A percentile compares a stretch with the other conserved stretches of the same genome.
These are phyloP conservation scores for Paracoccidioides brasiliensis DNA, from an alignment of 2,329 filamentous ascomycete genomes.

Conservation along the genomic window DNA sequence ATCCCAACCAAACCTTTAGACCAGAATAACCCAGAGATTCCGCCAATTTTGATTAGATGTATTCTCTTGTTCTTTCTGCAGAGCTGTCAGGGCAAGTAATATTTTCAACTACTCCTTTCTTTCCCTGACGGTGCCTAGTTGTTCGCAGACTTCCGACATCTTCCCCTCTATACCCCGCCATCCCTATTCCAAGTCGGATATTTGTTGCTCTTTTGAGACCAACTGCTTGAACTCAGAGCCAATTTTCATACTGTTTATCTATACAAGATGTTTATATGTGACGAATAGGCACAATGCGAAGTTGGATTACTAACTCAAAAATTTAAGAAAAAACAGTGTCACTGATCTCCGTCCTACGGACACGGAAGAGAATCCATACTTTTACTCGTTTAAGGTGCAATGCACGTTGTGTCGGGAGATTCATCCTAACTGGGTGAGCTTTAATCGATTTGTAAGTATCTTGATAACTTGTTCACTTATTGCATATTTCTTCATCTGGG, in stretches of 20 bases:
- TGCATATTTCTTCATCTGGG: background rate
- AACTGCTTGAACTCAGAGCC: background rate
- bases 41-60: conserved; percentile 6
- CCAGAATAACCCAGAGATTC: too few species aligned
- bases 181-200: background rate
- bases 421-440: conserved; percentile 72
- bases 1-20: background rate
- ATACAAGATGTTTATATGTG: background rate
- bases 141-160: background rate
- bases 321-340: conserved; percentile 45
- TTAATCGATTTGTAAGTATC: conserved; percentile 66
- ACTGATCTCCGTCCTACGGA: conserved; percentile 80
- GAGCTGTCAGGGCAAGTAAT: conserved; percentile 7
- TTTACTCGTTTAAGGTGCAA: conserved; percentile 95
- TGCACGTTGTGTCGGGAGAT: conserved; percentile 94
- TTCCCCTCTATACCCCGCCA: background rate
- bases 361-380: conserved; percentile 70
- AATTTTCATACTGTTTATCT: background rate
- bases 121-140: background rate
- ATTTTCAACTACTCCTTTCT: background rate
- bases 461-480: background rate
- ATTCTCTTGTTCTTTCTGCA: conserved; percentile 12
- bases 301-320: background rate
- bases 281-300: background rate
- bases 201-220: background rate